phyloP scores from a whole-genome alignment of 1,284 basidiomycete genomes.

The Boletus sp. region DNA sequence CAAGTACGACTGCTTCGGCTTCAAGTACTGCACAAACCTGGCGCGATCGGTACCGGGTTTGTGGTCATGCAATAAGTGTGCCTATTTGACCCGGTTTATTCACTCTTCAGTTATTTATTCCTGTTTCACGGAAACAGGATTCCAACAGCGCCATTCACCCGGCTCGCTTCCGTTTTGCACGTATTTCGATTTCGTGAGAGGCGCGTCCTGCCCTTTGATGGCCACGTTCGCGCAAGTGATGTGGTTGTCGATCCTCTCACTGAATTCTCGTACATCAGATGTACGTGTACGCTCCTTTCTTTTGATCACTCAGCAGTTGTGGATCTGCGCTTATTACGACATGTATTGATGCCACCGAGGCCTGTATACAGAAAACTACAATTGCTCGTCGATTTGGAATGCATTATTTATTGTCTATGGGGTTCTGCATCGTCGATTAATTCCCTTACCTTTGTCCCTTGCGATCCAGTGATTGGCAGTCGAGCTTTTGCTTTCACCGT shows the following conservation, averaged over 20 bases:
- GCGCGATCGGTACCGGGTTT: slow-evolving; percentile 98
- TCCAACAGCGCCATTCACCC: slow-evolving; percentile 93
- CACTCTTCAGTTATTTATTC: background rate
- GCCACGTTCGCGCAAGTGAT: slow-evolving; percentile 96
- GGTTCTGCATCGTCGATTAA: slow-evolving; percentile 98
- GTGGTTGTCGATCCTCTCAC: slow-evolving; percentile 96
- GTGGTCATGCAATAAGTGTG: slow-evolving; percentile 90
- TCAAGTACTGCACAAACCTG: slow-evolving; percentile 84
- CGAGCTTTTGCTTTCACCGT: slow-evolving; percentile 81
- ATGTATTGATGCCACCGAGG: slow-evolving; percentile 94
- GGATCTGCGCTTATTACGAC: slow-evolving; percentile 79
- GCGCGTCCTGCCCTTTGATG: slow-evolving; percentile 96
- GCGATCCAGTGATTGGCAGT: slow-evolving; percentile 97
- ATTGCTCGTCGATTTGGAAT: slow-evolving; percentile 91
- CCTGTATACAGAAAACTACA: slow-evolving; percentile 98
- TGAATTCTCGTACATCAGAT: slow-evolving; percentile 94
- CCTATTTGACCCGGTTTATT: background rate
- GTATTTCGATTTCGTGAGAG: slow-evolving; percentile 93
- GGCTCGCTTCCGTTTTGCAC: slow-evolving; percentile 88
- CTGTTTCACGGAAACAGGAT: slow-evolving; percentile 78
- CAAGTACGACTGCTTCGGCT: slow-evolving; percentile 75
- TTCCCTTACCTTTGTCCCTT: slow-evolving; percentile 83
- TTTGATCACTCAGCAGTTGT: slow-evolving; percentile 38
- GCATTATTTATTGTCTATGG: slow-evolving; percentile 99
- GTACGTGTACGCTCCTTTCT: slow-evolving; percentile 47